A percentile compares a stretch with the other conserved stretches of the same genome.
phyloP scores from a whole-genome alignment of 768 basidiomycete species.

The Termitomyces heimii region DNA sequence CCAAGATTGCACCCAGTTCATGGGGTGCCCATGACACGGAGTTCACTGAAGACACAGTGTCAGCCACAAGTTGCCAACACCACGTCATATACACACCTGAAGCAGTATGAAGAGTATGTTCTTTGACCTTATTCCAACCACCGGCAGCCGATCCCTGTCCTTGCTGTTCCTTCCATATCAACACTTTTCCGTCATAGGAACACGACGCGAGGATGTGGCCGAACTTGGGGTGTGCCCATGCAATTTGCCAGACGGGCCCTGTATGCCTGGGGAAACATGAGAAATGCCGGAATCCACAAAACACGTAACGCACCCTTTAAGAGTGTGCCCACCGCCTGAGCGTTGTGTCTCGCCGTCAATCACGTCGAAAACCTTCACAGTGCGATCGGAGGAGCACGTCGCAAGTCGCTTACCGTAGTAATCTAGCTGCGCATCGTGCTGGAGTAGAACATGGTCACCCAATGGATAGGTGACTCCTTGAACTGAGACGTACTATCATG shows the following conservation, averaged over 20 bases:
- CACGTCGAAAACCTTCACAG: conserved; percentile 92
- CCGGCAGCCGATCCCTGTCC: conserved; percentile 47
- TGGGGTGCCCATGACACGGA: conserved; percentile 99
- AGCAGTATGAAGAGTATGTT: conserved; percentile 90
- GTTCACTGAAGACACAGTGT: conserved; percentile 56
- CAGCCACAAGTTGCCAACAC: not conserved
- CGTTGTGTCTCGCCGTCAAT: conserved; percentile 80
- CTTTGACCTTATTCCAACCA: conserved; percentile 92
- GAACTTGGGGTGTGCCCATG: conserved; percentile 98
- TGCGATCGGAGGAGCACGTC: conserved; percentile 94
- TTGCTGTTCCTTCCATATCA: conserved; percentile 95
- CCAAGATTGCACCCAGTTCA: conserved; percentile 93
- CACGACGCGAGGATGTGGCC: conserved; percentile 97
- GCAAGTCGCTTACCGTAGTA: conserved; percentile 97
- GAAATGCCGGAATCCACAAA: not conserved
- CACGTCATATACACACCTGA: conserved; percentile 56
- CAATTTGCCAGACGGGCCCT: conserved; percentile 96
- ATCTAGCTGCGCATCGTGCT: conserved; percentile 98
- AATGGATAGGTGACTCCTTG: not conserved
- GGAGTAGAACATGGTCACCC: not conserved
- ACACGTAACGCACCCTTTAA: conserved; percentile 60
- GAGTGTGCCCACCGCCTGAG: conserved; percentile 55
- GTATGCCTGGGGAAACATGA: conserved; percentile 59
- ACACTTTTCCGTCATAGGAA: conserved; percentile 95
- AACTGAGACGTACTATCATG: conserved; percentile 79